A percentile compares a stretch with the other conserved stretches of the same genome.
Evolutionary conservation across 306 rosid genomes (phyloP).

Genomic region (Castanea crenata): DNA sequence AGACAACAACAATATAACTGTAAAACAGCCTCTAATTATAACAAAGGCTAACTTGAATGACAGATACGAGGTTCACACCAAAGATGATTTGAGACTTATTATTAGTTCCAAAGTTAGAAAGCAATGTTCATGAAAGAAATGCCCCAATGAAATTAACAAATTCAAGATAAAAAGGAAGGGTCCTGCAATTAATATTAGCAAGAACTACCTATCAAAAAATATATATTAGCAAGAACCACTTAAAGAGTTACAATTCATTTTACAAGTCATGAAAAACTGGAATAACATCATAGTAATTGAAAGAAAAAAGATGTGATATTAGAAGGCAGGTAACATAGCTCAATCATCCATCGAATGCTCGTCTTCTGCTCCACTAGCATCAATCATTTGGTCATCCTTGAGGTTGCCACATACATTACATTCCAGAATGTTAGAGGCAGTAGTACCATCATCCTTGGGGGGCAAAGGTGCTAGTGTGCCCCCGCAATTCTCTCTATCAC

Average conservation of each 20-base stretch:
- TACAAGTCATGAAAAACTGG: neutral
- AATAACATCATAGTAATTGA: neutral
- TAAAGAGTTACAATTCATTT: neutral
- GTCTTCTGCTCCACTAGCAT: slow-evolving; percentile 8
- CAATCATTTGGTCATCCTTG: slow-evolving; percentile 33
- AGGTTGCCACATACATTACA: slow-evolving; percentile 77
- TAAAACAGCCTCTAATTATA: too few relatives aligned
- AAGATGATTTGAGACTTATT: neutral
- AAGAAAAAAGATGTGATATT: neutral
- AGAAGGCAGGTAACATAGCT: neutral
- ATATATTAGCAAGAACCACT: too few relatives aligned
- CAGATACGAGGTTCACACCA: neutral
- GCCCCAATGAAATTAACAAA: neutral
- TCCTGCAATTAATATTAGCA: too few relatives aligned
- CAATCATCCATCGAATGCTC: slow-evolving; percentile 35
- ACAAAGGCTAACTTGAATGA: neutral
- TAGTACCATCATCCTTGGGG: slow-evolving; percentile 36
- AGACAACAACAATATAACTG: neutral
- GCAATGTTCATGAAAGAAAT: neutral
- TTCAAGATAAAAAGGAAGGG: neutral
- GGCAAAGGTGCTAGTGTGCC: slow-evolving; percentile 84
- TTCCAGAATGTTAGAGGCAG: slow-evolving; percentile 51
- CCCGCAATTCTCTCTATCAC: slow-evolving; percentile 63
- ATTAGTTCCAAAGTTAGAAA: neutral
- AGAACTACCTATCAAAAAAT: too few relatives aligned